Evolutionary conservation across 495 filamentous ascomycete species (phyloP).

Genomic region (Penicillium dipodomyicola): DNA sequence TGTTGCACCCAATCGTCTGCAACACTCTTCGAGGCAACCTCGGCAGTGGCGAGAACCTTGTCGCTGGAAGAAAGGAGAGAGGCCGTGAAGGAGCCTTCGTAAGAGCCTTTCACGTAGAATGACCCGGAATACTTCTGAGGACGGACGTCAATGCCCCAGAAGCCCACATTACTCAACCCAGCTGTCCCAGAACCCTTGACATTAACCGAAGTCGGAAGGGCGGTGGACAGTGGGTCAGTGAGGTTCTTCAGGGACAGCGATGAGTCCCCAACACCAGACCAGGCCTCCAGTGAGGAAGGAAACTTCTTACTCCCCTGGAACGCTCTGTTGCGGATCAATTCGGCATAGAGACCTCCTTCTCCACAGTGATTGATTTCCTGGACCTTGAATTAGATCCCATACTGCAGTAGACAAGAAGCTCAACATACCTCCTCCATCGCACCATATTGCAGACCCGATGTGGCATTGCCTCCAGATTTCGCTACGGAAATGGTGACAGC

Average conservation of each 20-base stretch:
- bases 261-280: slow-evolving; percentile 52
- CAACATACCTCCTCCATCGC: slow-evolving; percentile 54
- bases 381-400: slow-evolving; percentile 6
- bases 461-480: slow-evolving; percentile 50
- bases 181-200: slow-evolving; percentile 47
- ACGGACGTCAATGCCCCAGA: slow-evolving; percentile 61
- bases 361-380: slow-evolving; percentile 73
- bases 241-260: slow-evolving; percentile 52
- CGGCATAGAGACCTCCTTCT: slow-evolving; percentile 74
- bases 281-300: slow-evolving; percentile 49
- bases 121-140: slow-evolving; percentile 51
- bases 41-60: slow-evolving; percentile 30
- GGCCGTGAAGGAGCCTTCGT: slow-evolving; percentile 30
- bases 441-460: slow-evolving; percentile 54
- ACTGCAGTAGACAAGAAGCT: background rate
- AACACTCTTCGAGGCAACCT: slow-evolving; percentile 30
- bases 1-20: slow-evolving; percentile 34
- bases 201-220: slow-evolving; percentile 59
- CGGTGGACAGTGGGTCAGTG: slow-evolving; percentile 55
- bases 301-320: slow-evolving; percentile 58
- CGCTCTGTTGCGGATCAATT: slow-evolving; percentile 68
- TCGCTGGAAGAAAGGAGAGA: slow-evolving; percentile 32
- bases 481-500: slow-evolving; percentile 42
- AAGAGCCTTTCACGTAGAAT: slow-evolving; percentile 55
- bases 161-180: slow-evolving; percentile 59